These are phyloP conservation scores for Ehretia macrophylla DNA, from an alignment of 257 asterid species.

Conservation along the genomic window DNA sequence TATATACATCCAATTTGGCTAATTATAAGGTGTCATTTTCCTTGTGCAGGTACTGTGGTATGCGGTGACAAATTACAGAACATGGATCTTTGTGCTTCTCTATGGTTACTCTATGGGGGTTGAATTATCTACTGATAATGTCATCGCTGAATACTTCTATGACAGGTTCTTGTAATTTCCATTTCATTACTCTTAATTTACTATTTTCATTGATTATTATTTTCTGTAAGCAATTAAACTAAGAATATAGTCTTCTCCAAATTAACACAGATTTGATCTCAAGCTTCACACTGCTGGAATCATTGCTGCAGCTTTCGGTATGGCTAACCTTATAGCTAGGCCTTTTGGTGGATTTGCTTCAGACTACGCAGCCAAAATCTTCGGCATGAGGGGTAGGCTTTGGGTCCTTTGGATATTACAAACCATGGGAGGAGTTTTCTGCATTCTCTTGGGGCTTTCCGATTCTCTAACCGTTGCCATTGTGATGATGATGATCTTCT, in stretches of 20 bases:
- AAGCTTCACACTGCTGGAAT: constrained; percentile 46
- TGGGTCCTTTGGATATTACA: constrained; percentile 59
- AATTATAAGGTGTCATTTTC: background rate
- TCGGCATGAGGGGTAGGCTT: constrained; percentile 67
- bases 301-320: constrained; percentile 58
- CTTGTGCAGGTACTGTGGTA: constrained; percentile 41
- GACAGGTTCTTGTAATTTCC: constrained; percentile 31
- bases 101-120: constrained; percentile 79
- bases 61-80: constrained; percentile 59
- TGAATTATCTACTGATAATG: constrained; percentile 53
- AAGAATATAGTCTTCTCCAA: background rate
- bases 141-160: constrained; percentile 56
- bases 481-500: constrained; percentile 55
- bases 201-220: background rate
- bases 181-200: background rate
- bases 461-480: constrained; percentile 37
- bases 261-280: constrained; percentile 38
- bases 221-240: background rate
- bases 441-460: constrained; percentile 43
- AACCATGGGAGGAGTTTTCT: constrained; percentile 54
- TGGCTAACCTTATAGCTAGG: constrained; percentile 53
- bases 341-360: constrained; percentile 64
- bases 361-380: constrained; percentile 32
- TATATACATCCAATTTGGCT: background rate
- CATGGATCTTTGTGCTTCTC: constrained; percentile 60